Evolutionary conservation across 1,284 basidiomycete genomes (phyloP), one percentile per base, ranked within the genome.

Genomic region (Cryptococcus jaspeensis): DNA sequence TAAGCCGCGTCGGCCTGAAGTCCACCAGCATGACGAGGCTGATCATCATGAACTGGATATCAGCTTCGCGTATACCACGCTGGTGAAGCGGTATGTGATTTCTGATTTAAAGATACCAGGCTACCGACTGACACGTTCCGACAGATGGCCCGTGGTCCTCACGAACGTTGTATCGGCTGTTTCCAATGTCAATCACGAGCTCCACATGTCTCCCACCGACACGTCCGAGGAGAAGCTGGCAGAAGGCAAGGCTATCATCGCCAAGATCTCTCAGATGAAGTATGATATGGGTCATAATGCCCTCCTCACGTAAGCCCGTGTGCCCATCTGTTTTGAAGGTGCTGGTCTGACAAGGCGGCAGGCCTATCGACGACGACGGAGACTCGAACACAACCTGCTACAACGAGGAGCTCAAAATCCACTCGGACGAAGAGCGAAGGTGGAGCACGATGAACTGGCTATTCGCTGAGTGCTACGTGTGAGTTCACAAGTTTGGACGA

Each of bases 371-470:
- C 9, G 79, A 85, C 3, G 92, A 95, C 65, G 87, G 87, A 1
- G 89, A 87, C 45, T 76, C 84, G 16, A 83, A 85, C 56, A 78
- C 84, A 2, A 81, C 83, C 0, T 78, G 82, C 22, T 96, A 92
- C 78, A 96, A 97, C 64, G 70, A 79, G 0, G 87, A 90, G 62
- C 80, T 97, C 12, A 76, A 77, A 2, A 71, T 75, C 1, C 80
- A 89, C 2, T 69, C 79, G 12, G 74, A 80, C 1, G 79, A 81
- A 1, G 82, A 84, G 60, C 82, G 87, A 64, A 89, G 87, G 0
- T 99, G 95, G 95, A 92, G 93, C 72, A 88, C 84, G 1, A 86
- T 90, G 8, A 89, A 92, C 4, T 98, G 94, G 92, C 82, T 99
- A 13, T 97, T 84, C 72, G 90, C 92, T 58, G 95, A 98, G 85